These are phyloP conservation scores for Cercospora beticola DNA, from an alignment of 2,329 filamentous ascomycete genomes.

Conservation along the genomic window DNA sequence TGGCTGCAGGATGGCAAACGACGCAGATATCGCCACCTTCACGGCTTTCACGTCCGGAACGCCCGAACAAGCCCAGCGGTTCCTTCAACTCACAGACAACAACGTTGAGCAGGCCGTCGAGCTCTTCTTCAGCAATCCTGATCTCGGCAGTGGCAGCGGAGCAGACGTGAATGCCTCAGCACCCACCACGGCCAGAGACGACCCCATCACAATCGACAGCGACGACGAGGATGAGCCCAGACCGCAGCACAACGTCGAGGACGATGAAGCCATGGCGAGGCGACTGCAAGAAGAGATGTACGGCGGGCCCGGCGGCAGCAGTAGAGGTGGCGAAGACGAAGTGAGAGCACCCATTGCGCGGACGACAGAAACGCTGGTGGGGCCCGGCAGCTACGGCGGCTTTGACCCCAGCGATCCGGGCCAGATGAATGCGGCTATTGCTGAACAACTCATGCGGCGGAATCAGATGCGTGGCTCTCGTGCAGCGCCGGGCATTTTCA, in stretches of 20 bases:
- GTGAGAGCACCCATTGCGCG: conserved; percentile 88
- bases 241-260: conserved; percentile 56
- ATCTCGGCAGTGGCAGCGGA: conserved; percentile 42
- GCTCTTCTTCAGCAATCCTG: conserved; percentile 83
- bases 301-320: conserved; percentile 49
- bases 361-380: conserved; percentile 88
- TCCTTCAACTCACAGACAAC: conserved; percentile 79
- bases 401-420: conserved; percentile 48
- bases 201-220: conserved; percentile 73
- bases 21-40: conserved; percentile 71
- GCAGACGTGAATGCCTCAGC: conserved; percentile 42
- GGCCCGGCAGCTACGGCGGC: conserved; percentile 42
- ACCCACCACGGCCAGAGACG: conserved; percentile 38
- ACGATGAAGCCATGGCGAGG: conserved; percentile 91
- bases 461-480: conserved; percentile 12
- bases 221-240: conserved; percentile 50
- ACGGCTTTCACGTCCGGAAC: conserved; percentile 75
- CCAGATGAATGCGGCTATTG: conserved; percentile 60
- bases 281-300: conserved; percentile 92
- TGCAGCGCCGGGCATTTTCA: conserved; percentile 61
- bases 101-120: conserved; percentile 83
- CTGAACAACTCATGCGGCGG: conserved; percentile 58
- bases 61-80: conserved; percentile 73
- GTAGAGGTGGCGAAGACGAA: conserved; percentile 54
- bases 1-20: conserved; percentile 33